Conservation (phyloP, 768 basidiomycete genomes). For the Boletus pseudopeckii region DNA sequence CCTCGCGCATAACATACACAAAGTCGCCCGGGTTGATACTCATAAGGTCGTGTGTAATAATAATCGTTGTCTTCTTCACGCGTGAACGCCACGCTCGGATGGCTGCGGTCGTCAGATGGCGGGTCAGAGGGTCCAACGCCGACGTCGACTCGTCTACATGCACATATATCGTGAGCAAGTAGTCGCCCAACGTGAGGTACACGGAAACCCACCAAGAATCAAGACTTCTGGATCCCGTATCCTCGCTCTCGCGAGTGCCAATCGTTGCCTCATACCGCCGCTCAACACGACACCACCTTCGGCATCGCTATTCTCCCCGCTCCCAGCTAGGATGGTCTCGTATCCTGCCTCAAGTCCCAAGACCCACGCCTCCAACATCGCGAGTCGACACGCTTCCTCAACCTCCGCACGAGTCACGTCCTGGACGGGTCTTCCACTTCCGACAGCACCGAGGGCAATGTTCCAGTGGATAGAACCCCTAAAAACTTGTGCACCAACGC, state of each 20-base stretch:
- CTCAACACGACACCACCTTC: constrained; percentile 70
- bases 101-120: constrained; percentile 78
- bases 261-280: constrained; percentile 88
- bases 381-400: constrained; percentile 75
- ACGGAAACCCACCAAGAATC: constrained; percentile 70
- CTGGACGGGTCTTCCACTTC: constrained; percentile 39
- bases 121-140: constrained; percentile 82
- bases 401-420: constrained; percentile 68
- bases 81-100: constrained; percentile 58
- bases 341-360: constrained; percentile 83
- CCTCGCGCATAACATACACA: constrained; percentile 87
- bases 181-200: neutral
- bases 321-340: constrained; percentile 59
- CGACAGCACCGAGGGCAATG: constrained; percentile 71
- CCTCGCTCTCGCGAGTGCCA: constrained; percentile 85
- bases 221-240: constrained; percentile 84
- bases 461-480: constrained; percentile 83
- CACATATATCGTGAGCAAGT: neutral
- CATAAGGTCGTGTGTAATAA: constrained; percentile 90
- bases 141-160: constrained; percentile 73
- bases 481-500: constrained; percentile 46
- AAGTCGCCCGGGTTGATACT: constrained; percentile 77
- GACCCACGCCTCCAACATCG: constrained; percentile 86
- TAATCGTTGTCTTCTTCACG: constrained; percentile 51
- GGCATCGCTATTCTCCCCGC: constrained; percentile 39